phyloP scores from a whole-genome alignment of 352 stramenopile species.

The Phytopythium delawarense region DNA sequence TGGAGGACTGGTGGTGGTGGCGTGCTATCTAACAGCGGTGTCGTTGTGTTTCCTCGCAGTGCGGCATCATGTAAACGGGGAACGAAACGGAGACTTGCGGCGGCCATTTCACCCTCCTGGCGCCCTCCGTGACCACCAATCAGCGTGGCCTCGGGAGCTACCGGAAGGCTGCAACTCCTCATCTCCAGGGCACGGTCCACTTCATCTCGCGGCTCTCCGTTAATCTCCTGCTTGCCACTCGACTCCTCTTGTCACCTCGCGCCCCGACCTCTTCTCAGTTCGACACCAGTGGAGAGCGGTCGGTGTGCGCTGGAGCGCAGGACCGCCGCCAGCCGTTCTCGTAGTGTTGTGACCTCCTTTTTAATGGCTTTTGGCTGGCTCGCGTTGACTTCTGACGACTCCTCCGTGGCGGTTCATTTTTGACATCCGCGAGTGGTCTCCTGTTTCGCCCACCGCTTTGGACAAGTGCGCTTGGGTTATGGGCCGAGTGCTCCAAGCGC shows the following conservation, averaged over 20 bases:
- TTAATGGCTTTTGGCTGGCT: not conserved
- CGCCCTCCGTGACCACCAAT: not conserved
- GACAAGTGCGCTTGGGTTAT: not conserved
- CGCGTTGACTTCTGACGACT: not conserved
- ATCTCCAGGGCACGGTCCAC: too few relatives aligned
- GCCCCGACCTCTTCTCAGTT: not conserved
- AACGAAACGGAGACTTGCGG: not conserved
- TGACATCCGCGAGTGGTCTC: not conserved
- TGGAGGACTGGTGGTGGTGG: conserved; percentile 1
- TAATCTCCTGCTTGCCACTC: not conserved
- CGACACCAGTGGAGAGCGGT: not conserved
- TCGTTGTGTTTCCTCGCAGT: conserved; percentile 12
- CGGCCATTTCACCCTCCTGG: not conserved
- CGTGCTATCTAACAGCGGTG: not conserved
- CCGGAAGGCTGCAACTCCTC: too few relatives aligned
- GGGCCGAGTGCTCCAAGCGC: conserved; percentile 3
- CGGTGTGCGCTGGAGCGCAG: not conserved
- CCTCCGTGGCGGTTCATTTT: not conserved
- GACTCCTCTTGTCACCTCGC: not conserved
- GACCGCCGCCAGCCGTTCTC: not conserved
- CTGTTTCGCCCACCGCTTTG: not conserved
- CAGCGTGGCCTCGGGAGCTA: not conserved
- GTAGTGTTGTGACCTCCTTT: not conserved
- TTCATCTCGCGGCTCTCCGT: not conserved
- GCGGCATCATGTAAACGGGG: conserved; percentile 35